phyloP scores from a whole-genome alignment of 441 rosid genomes.

The Daphne laureola region DNA sequence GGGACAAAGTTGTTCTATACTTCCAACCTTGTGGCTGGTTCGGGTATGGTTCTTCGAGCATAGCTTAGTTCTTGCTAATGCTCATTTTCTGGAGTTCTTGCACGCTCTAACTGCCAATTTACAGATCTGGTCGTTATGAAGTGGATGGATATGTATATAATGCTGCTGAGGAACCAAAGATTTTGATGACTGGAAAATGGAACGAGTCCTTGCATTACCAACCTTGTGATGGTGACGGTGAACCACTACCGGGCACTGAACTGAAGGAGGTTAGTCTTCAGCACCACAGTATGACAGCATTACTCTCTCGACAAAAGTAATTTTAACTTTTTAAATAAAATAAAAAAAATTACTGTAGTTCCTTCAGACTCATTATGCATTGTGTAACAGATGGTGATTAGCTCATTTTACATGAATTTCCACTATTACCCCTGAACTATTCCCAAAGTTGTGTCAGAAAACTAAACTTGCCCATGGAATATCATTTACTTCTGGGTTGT shows the following conservation, averaged over 20 bases:
- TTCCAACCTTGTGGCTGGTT: slow-evolving; percentile 79
- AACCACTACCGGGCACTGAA: slow-evolving; percentile 58
- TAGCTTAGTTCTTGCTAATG: not conserved
- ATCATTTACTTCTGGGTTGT: no score
- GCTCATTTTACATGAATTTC: no score
- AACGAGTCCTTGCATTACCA: slow-evolving; percentile 57
- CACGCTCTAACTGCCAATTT: slow-evolving; percentile 2
- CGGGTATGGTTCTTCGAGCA: slow-evolving; percentile 30
- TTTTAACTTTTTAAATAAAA: no score
- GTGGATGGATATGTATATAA: slow-evolving; percentile 70
- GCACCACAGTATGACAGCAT: not conserved
- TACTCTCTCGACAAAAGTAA: no score
- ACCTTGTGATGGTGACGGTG: slow-evolving; percentile 68
- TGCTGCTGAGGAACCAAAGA: slow-evolving; percentile 55
- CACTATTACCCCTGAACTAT: no score
- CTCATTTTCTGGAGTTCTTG: slow-evolving; percentile 1
- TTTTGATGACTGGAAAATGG: slow-evolving; percentile 75
- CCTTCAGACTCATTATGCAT: no score
- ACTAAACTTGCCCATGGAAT: no score
- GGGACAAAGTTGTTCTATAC: slow-evolving; percentile 61
- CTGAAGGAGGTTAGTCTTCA: slow-evolving; percentile 37
- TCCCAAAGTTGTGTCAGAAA: no score
- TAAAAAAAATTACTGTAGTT: no score
- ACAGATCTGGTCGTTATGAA: slow-evolving; percentile 66
- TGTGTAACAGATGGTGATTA: no score